phyloP scores from a whole-genome alignment of 1,284 basidiomycete species.

The Pascua guehoae region DNA sequence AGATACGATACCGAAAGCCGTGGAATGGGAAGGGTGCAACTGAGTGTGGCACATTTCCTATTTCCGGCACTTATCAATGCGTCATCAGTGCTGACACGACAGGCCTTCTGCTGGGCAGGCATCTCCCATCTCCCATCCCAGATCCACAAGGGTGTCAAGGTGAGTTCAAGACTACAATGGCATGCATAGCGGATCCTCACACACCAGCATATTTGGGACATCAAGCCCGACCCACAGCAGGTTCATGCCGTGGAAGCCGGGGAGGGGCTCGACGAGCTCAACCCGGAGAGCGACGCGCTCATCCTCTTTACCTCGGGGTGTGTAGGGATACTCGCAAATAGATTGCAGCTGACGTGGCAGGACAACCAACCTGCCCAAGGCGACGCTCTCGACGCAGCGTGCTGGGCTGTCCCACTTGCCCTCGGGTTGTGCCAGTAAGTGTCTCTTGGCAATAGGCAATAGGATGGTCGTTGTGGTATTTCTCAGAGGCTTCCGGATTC shows the following conservation, averaged over 20 bases:
- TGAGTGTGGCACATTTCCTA: too few relatives aligned
- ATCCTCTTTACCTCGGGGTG: slow-evolving; percentile 35
- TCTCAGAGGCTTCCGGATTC: too few relatives aligned
- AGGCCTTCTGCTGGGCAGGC: slow-evolving; percentile 8
- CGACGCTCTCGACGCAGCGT: slow-evolving; percentile 10
- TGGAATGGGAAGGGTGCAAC: too few relatives aligned
- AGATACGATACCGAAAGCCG: too few relatives aligned
- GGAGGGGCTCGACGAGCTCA: not conserved
- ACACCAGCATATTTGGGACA: not conserved
- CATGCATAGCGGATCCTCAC: too few relatives aligned
- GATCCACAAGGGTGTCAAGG: not conserved
- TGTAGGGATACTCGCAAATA: not conserved
- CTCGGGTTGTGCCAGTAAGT: slow-evolving; percentile 3
- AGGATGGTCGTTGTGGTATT: too few relatives aligned
- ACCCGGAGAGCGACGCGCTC: slow-evolving; percentile 38
- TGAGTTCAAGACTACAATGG: not conserved
- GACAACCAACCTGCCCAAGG: slow-evolving; percentile 10
- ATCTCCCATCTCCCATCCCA: not conserved
- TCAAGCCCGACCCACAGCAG: not conserved
- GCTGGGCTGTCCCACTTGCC: slow-evolving; percentile 3
- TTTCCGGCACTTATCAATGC: too few relatives aligned
- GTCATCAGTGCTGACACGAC: too few relatives aligned
- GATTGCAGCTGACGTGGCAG: not conserved
- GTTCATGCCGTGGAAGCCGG: slow-evolving; percentile 12
- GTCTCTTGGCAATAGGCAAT: too few relatives aligned